Base-by-base conservation (phyloP, 148 eudicot genomes). In the Spergularia marina region DNA sequence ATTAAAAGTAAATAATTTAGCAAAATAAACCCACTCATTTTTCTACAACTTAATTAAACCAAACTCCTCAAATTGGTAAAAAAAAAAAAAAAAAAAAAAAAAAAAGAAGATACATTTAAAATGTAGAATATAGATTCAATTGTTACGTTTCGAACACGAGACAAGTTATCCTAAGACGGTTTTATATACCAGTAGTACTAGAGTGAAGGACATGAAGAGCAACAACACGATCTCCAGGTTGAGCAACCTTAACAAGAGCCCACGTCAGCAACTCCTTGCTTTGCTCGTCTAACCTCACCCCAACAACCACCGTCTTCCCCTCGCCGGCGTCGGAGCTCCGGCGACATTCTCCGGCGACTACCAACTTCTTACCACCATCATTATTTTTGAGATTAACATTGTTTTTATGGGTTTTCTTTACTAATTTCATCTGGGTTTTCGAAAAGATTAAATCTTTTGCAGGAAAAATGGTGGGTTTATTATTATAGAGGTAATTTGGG, bases 231-330 rank as follows among this genome's bases (percentile, higher is more conserved):
- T 87, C 90, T 47, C 90, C 90, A 49, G 90, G 83, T 9, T 77
- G 77, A 79, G 90, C 90, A 59, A 83, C 72, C 39, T 87, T 87
- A 58, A 87, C 85, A 1, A 85, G 74, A 6, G 88, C 80, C 90
- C 90, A 87, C 12, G 86, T 87, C 11, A 87, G 79, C 12, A 87
- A 75, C 55, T 81, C 86, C 49, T 82, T 81, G 49, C 90, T 87
- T 70, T 83, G 78, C 72, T 70, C 79, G 81, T 87, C 86, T 34
- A 87, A 40, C 17, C 79, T 83, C 17, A 85, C 84, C 7, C 83
- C 90, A 1, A 85, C 88, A 14, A 85, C 54, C 74, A 87, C 82
- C 74, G 77, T 72, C 68, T 74, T 76, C 39, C 81, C 76, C 3
- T 66, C 49, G 49, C 49, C 49, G 49, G 49, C 7, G 49, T 44